These are phyloP conservation scores for Juncus effusus DNA, from an alignment of 176 grass and related monocot species.

Conservation along the genomic window DNA sequence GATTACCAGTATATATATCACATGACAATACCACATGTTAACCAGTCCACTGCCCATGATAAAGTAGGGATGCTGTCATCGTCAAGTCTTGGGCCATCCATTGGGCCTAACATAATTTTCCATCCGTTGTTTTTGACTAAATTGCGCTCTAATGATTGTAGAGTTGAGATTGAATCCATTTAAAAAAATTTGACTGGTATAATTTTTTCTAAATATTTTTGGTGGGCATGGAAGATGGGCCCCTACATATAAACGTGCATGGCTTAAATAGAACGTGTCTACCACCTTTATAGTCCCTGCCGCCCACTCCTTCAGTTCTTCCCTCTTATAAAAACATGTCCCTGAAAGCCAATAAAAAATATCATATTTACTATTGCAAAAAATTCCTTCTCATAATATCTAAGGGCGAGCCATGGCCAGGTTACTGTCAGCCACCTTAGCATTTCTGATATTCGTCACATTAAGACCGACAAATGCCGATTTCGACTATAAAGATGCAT, in stretches of 20 bases:
- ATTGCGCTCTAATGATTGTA: no score
- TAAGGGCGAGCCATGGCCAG: conserved; percentile 54
- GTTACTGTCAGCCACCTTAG: conserved; percentile 29
- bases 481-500: conserved; percentile 59
- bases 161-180: no score
- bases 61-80: no score
- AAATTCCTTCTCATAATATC: not conserved
- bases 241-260: conserved; percentile 37
- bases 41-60: no score
- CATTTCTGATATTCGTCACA: conserved; percentile 31
- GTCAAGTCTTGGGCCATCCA: no score
- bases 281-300: conserved; percentile 39
- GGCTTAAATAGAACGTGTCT: conserved; percentile 53
- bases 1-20: no score
- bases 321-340: conserved; percentile 34
- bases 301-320: conserved; percentile 20
- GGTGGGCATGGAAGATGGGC: no score
- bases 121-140: no score
- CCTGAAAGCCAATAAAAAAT: conserved; percentile 20
- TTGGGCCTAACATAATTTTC: no score
- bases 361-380: not conserved
- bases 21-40: no score
- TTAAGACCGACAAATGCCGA: not conserved
- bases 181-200: no score
- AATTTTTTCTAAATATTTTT: no score